Evolutionary conservation across 257 asterid genomes (phyloP), one percentile per base, ranked within the genome.

Genomic region (Datura wrightii): DNA sequence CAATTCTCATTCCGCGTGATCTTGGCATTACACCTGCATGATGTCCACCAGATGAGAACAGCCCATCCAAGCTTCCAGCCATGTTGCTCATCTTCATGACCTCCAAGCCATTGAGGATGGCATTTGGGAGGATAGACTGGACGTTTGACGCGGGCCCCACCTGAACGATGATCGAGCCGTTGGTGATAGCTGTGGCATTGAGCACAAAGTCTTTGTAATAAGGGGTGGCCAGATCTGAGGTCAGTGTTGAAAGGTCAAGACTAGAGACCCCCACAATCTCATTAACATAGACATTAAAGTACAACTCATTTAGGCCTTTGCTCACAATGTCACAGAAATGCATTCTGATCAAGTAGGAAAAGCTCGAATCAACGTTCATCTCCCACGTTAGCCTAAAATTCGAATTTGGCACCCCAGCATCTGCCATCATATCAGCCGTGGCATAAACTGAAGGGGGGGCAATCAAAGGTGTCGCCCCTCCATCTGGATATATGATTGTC

Each of bases 281-380:
- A 34, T 96, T 96, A 52, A 96, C 31, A 80, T 96, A 96, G 5
- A 96, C 92, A 72, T 94, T 94, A 91, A 96, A 96, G 92, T 94
- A 94, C 10, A 96, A 94, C 97, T 96, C 95, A 52, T 94, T 91
- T 1, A 92, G 86, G 8, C 87, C 93, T 31, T 74, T 90, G 81
- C 99, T 94, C 59, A 92, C 93, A 18, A 94, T 96, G 16, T 96
- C 99, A 54, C 99, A 96, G 58, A 96, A 96, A 82, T 94, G 99
- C 67, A 94, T 86, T 18, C 98, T 90, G 46, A 96, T 89, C 69
- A 92, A 65, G 83, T 96, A 94, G 1, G 98, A 93, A 79, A 94
- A 96, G 86, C 91, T 89, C 2, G 98, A 94, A 87, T 96, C 98
- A 71, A 93, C 93, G 4, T 56, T 70, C 97, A 94, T 88, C 65